Conservation (phyloP, 371 early-diverging fungal genomes). For the Mortierella sp. region DNA sequence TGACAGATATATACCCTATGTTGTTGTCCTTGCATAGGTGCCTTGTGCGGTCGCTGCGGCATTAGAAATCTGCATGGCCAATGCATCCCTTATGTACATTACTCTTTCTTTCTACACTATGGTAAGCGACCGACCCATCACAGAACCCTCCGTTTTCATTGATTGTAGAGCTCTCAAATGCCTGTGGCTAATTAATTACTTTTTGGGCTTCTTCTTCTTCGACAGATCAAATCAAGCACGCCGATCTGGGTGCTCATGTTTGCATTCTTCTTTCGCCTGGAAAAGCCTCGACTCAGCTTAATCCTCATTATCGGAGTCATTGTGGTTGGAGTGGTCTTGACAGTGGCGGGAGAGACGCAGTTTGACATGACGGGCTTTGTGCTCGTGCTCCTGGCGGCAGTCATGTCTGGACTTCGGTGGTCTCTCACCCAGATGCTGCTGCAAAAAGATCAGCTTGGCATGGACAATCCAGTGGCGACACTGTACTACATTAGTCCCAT, state of each 20-base stretch:
- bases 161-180: neutral
- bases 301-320: slow-evolving; percentile 83
- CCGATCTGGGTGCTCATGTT: slow-evolving; percentile 92
- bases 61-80: slow-evolving; percentile 91
- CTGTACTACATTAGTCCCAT: slow-evolving; percentile 81
- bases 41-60: slow-evolving; percentile 93
- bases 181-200: neutral
- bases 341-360: slow-evolving; percentile 83
- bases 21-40: slow-evolving; percentile 57
- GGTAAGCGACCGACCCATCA: slow-evolving; percentile 53
- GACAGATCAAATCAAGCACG: slow-evolving; percentile 85
- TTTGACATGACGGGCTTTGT: slow-evolving; percentile 81
- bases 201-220: neutral
- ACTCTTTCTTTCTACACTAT: slow-evolving; percentile 96
- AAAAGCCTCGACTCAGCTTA: slow-evolving; percentile 75
- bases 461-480: slow-evolving; percentile 89
- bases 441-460: slow-evolving; percentile 74
- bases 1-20: neutral
- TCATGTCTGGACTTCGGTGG: slow-evolving; percentile 87
- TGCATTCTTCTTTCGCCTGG: slow-evolving; percentile 90
- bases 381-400: slow-evolving; percentile 79
- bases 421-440: slow-evolving; percentile 88
- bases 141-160: neutral
- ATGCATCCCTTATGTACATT: slow-evolving; percentile 85
- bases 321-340: slow-evolving; percentile 86